Evolutionary conservation across 768 basidiomycete genomes (phyloP).

Genomic region (Phaeotremella skinneri): DNA sequence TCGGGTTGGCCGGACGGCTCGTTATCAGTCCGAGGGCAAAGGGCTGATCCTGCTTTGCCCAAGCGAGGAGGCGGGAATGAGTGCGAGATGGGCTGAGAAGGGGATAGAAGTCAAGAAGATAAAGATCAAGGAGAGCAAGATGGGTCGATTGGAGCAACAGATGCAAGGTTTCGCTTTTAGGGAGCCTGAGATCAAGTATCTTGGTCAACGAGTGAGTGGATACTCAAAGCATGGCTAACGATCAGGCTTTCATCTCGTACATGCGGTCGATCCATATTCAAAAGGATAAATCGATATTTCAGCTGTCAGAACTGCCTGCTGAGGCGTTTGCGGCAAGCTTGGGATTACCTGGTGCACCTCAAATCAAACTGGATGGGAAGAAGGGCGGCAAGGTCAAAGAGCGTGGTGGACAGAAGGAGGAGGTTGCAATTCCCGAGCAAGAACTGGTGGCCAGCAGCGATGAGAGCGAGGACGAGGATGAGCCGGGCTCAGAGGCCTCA

Average conservation of each 20-base stretch:
- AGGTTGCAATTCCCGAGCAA: conserved; percentile 20
- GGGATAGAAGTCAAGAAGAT: conserved; percentile 67
- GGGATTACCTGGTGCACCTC: conserved; percentile 89
- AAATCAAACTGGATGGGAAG: conserved; percentile 72
- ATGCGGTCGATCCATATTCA: conserved; percentile 87
- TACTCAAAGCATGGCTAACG: background rate
- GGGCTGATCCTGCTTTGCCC: conserved; percentile 77
- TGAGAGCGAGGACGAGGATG: conserved; percentile 27
- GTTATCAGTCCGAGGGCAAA: conserved; percentile 87
- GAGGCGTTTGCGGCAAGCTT: conserved; percentile 83
- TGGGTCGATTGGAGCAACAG: conserved; percentile 76
- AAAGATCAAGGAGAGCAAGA: conserved; percentile 84
- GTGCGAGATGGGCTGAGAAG: conserved; percentile 66
- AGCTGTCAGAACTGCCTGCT: conserved; percentile 73
- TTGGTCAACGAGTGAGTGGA: conserved; percentile 77
- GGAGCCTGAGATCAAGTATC: conserved; percentile 94
- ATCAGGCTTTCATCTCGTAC: conserved; percentile 91
- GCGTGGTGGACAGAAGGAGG: conserved; percentile 49
- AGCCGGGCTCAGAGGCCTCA: conserved; percentile 22
- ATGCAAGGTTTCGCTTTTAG: conserved; percentile 90
- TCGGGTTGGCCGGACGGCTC: conserved; percentile 89
- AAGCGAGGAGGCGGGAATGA: conserved; percentile 91
- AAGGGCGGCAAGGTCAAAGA: conserved; percentile 74
- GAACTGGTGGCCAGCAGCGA: conserved; percentile 13
- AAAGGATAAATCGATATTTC: conserved; percentile 91